phyloP scores from a whole-genome alignment of 768 basidiomycete genomes.

The Pholiota molesta region DNA sequence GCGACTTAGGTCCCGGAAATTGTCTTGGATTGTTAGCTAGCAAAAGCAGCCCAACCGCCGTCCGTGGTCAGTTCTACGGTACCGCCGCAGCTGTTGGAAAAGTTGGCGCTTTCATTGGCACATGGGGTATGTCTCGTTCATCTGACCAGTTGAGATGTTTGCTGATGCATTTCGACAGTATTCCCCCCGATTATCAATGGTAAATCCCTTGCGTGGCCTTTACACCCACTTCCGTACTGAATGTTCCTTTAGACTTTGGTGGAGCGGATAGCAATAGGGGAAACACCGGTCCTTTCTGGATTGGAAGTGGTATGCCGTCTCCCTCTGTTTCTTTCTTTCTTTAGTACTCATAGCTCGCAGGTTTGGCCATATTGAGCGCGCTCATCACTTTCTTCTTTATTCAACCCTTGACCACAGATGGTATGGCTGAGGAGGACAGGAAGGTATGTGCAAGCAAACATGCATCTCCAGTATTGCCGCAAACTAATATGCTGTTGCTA shows the following conservation, averaged over 20 bases:
- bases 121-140: slow-evolving; percentile 55
- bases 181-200: slow-evolving; percentile 71
- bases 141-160: neutral
- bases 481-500: slow-evolving; percentile 25
- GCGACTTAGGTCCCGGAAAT: slow-evolving; percentile 71
- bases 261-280: slow-evolving; percentile 52
- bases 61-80: slow-evolving; percentile 87
- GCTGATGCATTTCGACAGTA: slow-evolving; percentile 36
- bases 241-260: slow-evolving; percentile 55
- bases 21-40: slow-evolving; percentile 83
- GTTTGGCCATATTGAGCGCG: slow-evolving; percentile 80
- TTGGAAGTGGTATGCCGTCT: slow-evolving; percentile 59
- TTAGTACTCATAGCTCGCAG: slow-evolving; percentile 27
- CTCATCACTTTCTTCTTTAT: slow-evolving; percentile 73
- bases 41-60: slow-evolving; percentile 84
- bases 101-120: slow-evolving; percentile 81
- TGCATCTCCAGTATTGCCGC: neutral
- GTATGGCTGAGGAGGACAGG: slow-evolving; percentile 78
- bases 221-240: neutral
- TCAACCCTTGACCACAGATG: slow-evolving; percentile 72
- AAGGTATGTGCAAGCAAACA: slow-evolving; percentile 41
- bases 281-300: slow-evolving; percentile 87
- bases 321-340: neutral
- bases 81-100: slow-evolving; percentile 86
- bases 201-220: slow-evolving; percentile 19